phyloP scores from a whole-genome alignment of 2,329 filamentous ascomycete genomes.

The Colletotrichum sp. region DNA sequence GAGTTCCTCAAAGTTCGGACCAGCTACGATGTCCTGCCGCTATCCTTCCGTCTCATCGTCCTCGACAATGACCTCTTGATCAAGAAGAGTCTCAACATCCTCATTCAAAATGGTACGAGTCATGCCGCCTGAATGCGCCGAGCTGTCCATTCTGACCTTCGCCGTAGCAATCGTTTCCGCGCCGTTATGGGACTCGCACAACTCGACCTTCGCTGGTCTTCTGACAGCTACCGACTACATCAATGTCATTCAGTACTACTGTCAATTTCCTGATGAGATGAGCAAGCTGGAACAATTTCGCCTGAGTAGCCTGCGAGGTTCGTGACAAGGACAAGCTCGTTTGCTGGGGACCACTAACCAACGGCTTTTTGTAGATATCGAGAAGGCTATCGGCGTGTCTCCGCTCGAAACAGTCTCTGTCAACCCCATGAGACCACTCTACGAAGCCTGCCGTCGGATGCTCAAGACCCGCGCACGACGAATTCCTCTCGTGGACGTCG shows the following conservation, averaged over 20 bases:
- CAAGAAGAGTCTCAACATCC: constrained; percentile 94
- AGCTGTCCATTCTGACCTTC: constrained; percentile 3
- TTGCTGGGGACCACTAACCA: background rate
- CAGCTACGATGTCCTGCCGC: constrained; percentile 95
- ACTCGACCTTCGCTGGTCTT: constrained; percentile 90
- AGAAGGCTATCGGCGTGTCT: constrained; percentile 88
- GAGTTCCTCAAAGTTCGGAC: constrained; percentile 96
- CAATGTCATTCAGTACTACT: constrained; percentile 99
- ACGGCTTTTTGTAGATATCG: constrained; percentile 71
- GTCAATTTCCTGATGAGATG: constrained; percentile 91
- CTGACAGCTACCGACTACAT: constrained; percentile 97
- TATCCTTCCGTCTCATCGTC: constrained; percentile 94
- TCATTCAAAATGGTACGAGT: constrained; percentile 86
- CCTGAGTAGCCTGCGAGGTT: constrained; percentile 89
- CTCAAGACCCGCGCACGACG: constrained; percentile 89
- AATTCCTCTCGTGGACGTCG: constrained; percentile 91
- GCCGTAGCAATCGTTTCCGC: constrained; percentile 90
- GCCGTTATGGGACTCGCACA: constrained; percentile 93
- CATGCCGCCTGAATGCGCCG: constrained; percentile 13
- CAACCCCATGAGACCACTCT: constrained; percentile 86
- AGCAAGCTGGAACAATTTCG: constrained; percentile 92
- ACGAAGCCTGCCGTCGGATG: constrained; percentile 95
- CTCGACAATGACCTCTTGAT: constrained; percentile 95
- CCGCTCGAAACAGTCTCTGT: constrained; percentile 97
- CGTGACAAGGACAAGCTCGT: constrained; percentile 22